Conservation (phyloP, 768 basidiomycete species). For the Psilocybe tampanensis region DNA sequence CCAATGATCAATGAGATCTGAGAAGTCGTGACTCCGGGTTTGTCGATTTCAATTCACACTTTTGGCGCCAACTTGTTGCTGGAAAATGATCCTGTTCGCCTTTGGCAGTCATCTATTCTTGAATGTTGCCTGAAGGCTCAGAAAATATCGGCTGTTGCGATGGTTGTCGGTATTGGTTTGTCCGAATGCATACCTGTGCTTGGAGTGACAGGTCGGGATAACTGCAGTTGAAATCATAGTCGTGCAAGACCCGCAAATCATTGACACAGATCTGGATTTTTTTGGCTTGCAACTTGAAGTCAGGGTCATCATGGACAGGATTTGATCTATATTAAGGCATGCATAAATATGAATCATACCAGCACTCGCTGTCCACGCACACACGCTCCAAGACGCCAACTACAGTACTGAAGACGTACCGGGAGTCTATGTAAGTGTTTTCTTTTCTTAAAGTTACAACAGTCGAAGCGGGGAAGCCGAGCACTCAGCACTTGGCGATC, state of each 20-base stretch:
- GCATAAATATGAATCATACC: no score
- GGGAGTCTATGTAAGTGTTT: background rate
- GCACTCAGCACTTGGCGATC: conserved; percentile 11
- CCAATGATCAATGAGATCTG: background rate
- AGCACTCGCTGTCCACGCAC: no score
- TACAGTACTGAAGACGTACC: background rate
- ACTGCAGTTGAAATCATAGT: no score
- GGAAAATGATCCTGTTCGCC: background rate
- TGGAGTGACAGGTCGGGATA: background rate
- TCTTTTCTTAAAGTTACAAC: background rate
- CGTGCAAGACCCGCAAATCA: no score
- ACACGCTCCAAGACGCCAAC: background rate
- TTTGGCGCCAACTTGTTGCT: background rate
- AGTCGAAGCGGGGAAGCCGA: conserved; percentile 2
- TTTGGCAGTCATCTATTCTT: background rate
- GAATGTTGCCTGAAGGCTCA: no score
- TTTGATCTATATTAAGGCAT: no score
- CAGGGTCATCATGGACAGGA: no score
- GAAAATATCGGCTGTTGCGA: background rate
- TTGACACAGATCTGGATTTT: no score
- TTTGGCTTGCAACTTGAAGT: no score
- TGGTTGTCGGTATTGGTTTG: background rate
- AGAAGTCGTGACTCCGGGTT: background rate
- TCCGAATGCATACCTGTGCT: background rate
- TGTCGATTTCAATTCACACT: background rate